These are phyloP conservation scores for Sclerotinia spermophila DNA, from an alignment of 2,329 filamentous ascomycete species.

Conservation along the genomic window DNA sequence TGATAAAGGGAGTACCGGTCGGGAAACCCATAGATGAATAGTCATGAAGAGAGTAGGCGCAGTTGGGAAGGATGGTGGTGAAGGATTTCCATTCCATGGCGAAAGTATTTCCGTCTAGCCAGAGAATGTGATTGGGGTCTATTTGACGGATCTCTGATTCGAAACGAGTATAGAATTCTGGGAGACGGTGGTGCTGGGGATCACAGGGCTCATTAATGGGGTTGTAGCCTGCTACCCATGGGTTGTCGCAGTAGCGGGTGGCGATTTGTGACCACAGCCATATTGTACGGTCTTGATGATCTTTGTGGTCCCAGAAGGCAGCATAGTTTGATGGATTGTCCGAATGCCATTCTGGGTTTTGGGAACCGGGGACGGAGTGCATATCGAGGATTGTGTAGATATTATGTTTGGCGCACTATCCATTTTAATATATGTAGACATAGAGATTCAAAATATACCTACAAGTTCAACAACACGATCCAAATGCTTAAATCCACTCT, in stretches of 20 bases:
- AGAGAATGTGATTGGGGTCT: conserved; percentile 49
- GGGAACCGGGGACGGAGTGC: conserved; percentile 45
- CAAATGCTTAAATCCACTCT: conserved; percentile 47
- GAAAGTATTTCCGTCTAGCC: conserved; percentile 52
- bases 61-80: conserved; percentile 43
- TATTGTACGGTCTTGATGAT: conserved; percentile 45
- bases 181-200: conserved; percentile 38
- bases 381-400: conserved; percentile 47
- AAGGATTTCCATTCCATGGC: conserved; percentile 49
- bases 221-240: conserved; percentile 37
- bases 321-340: conserved; percentile 41
- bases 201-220: conserved; percentile 39
- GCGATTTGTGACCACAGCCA: conserved; percentile 45
- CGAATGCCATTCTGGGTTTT: conserved; percentile 49
- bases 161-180: conserved; percentile 42
- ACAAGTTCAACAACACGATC: conserved; percentile 47
- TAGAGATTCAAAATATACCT: neutral
- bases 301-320: conserved; percentile 46
- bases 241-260: conserved; percentile 42
- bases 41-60: conserved; percentile 52
- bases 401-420: conserved; percentile 40
- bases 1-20: conserved; percentile 41
- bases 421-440: neutral
- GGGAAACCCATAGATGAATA: conserved; percentile 51
- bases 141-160: conserved; percentile 42